These are phyloP conservation scores for Zygosaccharomyces pseudobailii DNA, from an alignment of 1,139 yeast species.

Conservation along the genomic window DNA sequence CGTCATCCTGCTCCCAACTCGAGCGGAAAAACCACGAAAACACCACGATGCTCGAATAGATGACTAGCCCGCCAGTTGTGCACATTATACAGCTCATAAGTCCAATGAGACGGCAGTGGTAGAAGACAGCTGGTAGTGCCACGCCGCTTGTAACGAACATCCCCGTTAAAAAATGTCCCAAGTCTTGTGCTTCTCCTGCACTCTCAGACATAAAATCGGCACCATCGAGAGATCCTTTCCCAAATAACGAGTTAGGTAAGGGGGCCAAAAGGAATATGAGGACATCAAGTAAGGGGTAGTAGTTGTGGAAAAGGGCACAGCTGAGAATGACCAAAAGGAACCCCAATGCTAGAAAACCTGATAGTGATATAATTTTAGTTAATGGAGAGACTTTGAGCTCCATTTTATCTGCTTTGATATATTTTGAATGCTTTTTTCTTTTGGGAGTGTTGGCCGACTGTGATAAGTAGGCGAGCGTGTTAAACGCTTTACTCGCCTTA, in stretches of 20 bases:
- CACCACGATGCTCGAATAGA: constrained; percentile 64
- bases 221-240: constrained; percentile 40
- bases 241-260: constrained; percentile 54
- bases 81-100: constrained; percentile 61
- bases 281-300: constrained; percentile 64
- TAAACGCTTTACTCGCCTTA: background rate
- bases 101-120: constrained; percentile 54
- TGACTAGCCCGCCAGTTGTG: constrained; percentile 63
- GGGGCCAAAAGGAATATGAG: constrained; percentile 63
- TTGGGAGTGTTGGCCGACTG: background rate
- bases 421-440: background rate
- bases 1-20: constrained; percentile 31
- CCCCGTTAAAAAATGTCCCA: constrained; percentile 61
- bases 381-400: constrained; percentile 43
- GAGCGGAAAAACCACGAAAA: constrained; percentile 60
- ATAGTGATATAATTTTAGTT: constrained; percentile 64
- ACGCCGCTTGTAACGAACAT: constrained; percentile 64
- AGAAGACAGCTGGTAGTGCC: constrained; percentile 59
- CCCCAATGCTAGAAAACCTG: constrained; percentile 69
- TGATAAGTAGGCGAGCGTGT: background rate
- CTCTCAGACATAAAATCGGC: constrained; percentile 64
- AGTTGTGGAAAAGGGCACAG: constrained; percentile 68
- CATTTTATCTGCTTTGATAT: constrained; percentile 10
- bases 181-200: constrained; percentile 51
- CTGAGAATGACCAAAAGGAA: constrained; percentile 65